phyloP scores from a whole-genome alignment of 176 grass and related monocot species.

The Aegilops speltoides region DNA sequence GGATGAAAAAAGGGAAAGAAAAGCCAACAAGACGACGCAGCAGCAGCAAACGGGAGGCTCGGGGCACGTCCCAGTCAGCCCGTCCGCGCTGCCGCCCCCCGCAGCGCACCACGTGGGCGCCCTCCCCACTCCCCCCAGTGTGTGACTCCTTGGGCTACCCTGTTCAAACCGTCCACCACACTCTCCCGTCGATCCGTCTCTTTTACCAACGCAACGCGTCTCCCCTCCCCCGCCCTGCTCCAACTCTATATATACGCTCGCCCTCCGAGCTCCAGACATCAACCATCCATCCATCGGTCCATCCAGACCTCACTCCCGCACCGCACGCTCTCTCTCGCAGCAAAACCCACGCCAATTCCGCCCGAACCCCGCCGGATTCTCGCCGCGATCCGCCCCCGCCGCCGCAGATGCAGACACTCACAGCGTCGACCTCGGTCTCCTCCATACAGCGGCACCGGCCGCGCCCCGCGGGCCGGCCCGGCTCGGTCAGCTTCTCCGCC shows the following conservation, averaged over 20 bases:
- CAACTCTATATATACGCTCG: conserved; percentile 52
- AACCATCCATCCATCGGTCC: background rate
- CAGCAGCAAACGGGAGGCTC: background rate
- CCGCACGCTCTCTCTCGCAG: background rate
- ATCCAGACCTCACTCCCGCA: background rate
- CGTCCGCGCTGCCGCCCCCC: conserved; percentile 32
- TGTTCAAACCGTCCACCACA: background rate
- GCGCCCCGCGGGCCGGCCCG: background rate
- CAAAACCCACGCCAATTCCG: background rate
- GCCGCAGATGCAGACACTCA: conserved; percentile 38
- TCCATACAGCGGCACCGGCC: conserved; percentile 37
- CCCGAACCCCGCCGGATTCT: background rate
- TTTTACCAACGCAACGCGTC: background rate
- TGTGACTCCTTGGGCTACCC: background rate
- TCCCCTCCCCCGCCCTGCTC: background rate
- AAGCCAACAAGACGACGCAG: background rate
- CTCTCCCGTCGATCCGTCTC: background rate
- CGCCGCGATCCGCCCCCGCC: background rate
- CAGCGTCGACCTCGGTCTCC: conserved; percentile 25
- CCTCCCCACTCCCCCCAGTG: background rate
- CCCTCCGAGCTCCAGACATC: background rate
- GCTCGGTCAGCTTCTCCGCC: conserved; percentile 27
- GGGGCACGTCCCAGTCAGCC: conserved; percentile 32
- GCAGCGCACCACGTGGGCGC: conserved; percentile 62
- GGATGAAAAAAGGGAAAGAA: background rate